phyloP scores from a whole-genome alignment of 768 basidiomycete species.

The Tricholomella constricta region DNA sequence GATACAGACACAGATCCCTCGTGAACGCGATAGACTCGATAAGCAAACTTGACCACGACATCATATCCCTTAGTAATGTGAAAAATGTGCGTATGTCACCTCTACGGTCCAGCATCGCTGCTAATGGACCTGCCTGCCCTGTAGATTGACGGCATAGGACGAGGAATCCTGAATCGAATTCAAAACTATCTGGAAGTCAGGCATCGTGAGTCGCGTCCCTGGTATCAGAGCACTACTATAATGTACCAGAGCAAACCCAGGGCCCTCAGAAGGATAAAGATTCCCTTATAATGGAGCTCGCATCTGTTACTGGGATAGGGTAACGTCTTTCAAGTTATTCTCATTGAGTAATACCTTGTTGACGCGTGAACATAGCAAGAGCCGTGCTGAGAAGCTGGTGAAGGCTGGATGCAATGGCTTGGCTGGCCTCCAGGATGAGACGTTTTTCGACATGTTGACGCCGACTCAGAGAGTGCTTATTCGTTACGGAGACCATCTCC shows the following conservation, averaged over 20 bases:
- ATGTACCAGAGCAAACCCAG: not conserved
- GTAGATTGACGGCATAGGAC: slow-evolving; percentile 31
- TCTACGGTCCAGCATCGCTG: not conserved
- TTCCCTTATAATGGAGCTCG: slow-evolving; percentile 3
- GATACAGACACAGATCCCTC: not conserved
- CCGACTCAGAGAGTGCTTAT: slow-evolving; percentile 37
- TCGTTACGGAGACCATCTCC: slow-evolving; percentile 42
- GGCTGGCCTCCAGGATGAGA: slow-evolving; percentile 40
- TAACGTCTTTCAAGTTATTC: not conserved
- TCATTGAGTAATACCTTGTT: not conserved
- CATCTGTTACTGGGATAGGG: slow-evolving; percentile 5
- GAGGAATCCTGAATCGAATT: slow-evolving; percentile 43
- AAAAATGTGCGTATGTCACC: not conserved
- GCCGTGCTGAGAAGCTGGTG: slow-evolving; percentile 46
- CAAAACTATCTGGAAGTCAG: slow-evolving; percentile 32
- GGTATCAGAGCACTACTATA: not conserved
- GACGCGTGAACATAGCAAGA: slow-evolving; percentile 23
- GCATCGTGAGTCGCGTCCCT: slow-evolving; percentile 12
- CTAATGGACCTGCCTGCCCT: not conserved
- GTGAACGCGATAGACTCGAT: slow-evolving; percentile 1
- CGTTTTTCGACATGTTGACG: slow-evolving; percentile 41
- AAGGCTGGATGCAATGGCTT: slow-evolving; percentile 50
- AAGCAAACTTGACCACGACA: slow-evolving; percentile 4
- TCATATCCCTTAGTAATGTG: slow-evolving; percentile 3
- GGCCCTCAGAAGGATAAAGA: not conserved